Evolutionary conservation across 352 stramenopile species (phyloP).

Genomic region (Phytophthora crassamura): DNA sequence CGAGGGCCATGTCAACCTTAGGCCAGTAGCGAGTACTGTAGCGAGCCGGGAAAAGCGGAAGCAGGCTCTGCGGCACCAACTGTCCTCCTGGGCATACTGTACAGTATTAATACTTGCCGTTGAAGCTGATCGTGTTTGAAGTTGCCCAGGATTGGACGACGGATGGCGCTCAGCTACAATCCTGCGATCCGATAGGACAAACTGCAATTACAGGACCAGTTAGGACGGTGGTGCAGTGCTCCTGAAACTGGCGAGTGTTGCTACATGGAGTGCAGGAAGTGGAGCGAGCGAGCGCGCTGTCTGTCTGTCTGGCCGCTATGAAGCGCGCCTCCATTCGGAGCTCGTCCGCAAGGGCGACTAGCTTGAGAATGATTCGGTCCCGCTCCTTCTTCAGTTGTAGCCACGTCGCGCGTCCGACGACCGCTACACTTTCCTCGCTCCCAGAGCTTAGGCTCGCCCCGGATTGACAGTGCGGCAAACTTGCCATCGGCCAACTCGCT

Average conservation of each 20-base stretch:
- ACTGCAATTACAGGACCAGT: slow-evolving; percentile 4
- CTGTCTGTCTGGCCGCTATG: too few relatives aligned
- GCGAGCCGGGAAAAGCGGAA: too few relatives aligned
- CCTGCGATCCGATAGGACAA: neutral
- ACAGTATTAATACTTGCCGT: slow-evolving; percentile 26
- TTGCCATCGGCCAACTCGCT: neutral
- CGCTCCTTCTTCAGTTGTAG: slow-evolving; percentile 31
- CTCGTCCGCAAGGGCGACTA: slow-evolving; percentile 19
- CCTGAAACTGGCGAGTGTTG: neutral
- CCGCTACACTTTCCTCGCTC: slow-evolving; percentile 6
- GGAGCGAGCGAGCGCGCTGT: too few relatives aligned
- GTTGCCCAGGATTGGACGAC: too few relatives aligned
- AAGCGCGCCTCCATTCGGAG: neutral
- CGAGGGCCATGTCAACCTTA: slow-evolving; percentile 8
- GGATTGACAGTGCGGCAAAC: slow-evolving; percentile 8
- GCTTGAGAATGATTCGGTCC: slow-evolving; percentile 2
- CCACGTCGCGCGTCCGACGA: slow-evolving; percentile 25
- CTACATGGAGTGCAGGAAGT: neutral
- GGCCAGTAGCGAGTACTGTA: too few relatives aligned
- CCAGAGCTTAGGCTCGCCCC: slow-evolving; percentile 12
- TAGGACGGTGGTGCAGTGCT: neutral
- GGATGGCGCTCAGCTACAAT: slow-evolving; percentile 12
- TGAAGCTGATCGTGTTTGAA: slow-evolving; percentile 40
- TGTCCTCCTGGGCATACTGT: too few relatives aligned
- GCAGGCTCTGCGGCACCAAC: slow-evolving; percentile 1